Evolutionary conservation across 2,329 filamentous ascomycete species (phyloP).

Genomic region (Fusarium sp.): DNA sequence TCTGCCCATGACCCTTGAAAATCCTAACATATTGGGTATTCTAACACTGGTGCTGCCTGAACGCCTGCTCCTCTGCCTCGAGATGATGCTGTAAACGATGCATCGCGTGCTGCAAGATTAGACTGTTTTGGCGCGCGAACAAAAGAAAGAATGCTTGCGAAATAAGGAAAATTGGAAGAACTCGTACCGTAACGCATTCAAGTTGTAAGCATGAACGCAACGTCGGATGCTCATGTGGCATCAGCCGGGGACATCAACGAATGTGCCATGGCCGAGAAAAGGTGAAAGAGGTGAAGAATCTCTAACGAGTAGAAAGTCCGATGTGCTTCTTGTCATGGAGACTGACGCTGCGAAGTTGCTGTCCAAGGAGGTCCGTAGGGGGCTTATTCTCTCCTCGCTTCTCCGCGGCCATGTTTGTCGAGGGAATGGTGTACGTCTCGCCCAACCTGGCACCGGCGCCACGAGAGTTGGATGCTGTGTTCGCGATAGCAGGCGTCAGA

Average conservation of each 20-base stretch:
- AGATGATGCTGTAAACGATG: slow-evolving; percentile 22
- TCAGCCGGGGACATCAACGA: slow-evolving; percentile 11
- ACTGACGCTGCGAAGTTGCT: slow-evolving; percentile 23
- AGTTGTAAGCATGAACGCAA: slow-evolving; percentile 49
- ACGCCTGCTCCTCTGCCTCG: slow-evolving; percentile 11
- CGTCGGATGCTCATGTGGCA: slow-evolving; percentile 44
- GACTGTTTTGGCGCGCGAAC: neutral
- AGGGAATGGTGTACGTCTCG: slow-evolving; percentile 36
- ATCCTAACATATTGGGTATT: slow-evolving; percentile 42
- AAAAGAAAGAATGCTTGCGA: slow-evolving; percentile 10
- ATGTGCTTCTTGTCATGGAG: slow-evolving; percentile 29
- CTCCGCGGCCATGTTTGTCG: slow-evolving; percentile 42
- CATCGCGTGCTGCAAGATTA: slow-evolving; percentile 9
- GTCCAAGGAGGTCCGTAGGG: slow-evolving; percentile 43
- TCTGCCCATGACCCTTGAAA: slow-evolving; percentile 36
- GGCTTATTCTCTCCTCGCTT: slow-evolving; percentile 60
- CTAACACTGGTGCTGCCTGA: slow-evolving; percentile 33
- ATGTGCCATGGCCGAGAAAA: slow-evolving; percentile 9
- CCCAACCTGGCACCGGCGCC: slow-evolving; percentile 42
- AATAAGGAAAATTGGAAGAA: slow-evolving; percentile 21
- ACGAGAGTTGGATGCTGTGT: slow-evolving; percentile 50
- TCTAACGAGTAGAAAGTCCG: slow-evolving; percentile 32
- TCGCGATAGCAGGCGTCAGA: slow-evolving; percentile 58
- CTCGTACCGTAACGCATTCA: slow-evolving; percentile 40
- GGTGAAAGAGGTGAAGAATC: slow-evolving; percentile 8